Evolutionary conservation across 345 rosid species (phyloP).

Genomic region (Sonneratia alba): DNA sequence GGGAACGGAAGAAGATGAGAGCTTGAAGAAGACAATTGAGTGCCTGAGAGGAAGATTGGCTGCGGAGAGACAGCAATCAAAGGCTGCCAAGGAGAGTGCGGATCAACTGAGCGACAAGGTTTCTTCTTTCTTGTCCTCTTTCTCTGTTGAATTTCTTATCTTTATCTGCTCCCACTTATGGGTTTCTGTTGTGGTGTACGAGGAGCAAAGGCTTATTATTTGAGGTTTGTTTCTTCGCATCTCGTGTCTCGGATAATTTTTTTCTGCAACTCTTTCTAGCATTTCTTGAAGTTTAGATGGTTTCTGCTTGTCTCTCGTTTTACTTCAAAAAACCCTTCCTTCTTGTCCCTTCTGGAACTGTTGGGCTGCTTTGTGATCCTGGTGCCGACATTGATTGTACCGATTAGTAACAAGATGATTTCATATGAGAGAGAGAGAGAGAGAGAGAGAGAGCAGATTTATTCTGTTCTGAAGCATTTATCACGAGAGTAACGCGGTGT

Average conservation of each 20-base stretch:
- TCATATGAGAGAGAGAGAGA: neutral
- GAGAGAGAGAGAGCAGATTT: neutral
- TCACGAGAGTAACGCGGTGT: neutral
- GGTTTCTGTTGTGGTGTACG: neutral
- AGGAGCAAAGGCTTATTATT: too few species aligned
- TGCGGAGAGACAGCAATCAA: conserved; percentile 85
- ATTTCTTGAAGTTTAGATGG: neutral
- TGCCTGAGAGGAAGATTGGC: conserved; percentile 74
- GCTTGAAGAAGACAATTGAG: conserved; percentile 43
- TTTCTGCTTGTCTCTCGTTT: neutral
- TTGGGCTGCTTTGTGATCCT: too few species aligned
- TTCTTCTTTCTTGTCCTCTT: neutral
- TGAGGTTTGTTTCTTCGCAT: neutral
- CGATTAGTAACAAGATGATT: neutral
- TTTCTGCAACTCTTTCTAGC: neutral
- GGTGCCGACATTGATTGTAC: neutral
- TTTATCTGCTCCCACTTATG: neutral
- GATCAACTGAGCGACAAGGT: conserved; percentile 54
- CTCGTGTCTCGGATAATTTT: neutral
- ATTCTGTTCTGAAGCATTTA: neutral
- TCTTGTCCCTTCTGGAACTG: too few species aligned
- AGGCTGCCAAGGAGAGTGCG: conserved; percentile 50
- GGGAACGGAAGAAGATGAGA: conserved; percentile 34
- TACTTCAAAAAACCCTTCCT: too few species aligned
- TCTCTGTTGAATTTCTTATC: neutral